Percentiles rank a stretch among this genome's conserved stretches.
phyloP scores from a whole-genome alignment of 371 early-diverging fungal species.

The Rhizopus stolonifer region DNA sequence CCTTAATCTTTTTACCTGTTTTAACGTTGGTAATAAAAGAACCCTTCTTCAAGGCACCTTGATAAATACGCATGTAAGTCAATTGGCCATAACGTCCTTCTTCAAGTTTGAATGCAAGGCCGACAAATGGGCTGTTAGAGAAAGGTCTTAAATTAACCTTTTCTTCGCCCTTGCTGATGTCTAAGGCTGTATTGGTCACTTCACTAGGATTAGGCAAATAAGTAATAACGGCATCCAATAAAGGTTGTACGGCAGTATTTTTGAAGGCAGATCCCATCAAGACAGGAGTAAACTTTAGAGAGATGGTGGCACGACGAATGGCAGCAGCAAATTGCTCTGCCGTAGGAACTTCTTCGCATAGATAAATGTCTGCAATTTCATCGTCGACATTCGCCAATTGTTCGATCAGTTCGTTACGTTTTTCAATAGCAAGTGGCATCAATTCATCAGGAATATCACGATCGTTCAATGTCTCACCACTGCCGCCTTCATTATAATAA shows the following conservation, averaged over 20 bases:
- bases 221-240: conserved; percentile 74
- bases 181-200: conserved; percentile 75
- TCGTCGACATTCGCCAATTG: conserved; percentile 88
- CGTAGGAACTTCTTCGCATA: conserved; percentile 75
- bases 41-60: conserved; percentile 89
- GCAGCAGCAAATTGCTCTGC: conserved; percentile 69
- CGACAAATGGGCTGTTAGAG: conserved; percentile 77
- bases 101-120: conserved; percentile 94
- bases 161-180: conserved; percentile 66
- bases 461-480: conserved; percentile 73
- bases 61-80: conserved; percentile 96
- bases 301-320: conserved; percentile 81
- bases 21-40: conserved; percentile 83
- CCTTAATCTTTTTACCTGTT: conserved; percentile 94
- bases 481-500: conserved; percentile 83
- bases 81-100: conserved; percentile 96
- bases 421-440: conserved; percentile 67
- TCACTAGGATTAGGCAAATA: conserved; percentile 82
- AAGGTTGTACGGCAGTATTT: conserved; percentile 80
- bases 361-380: conserved; percentile 80
- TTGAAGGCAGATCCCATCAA: conserved; percentile 90
- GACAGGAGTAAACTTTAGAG: conserved; percentile 80
- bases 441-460: conserved; percentile 82
- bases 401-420: conserved; percentile 80
- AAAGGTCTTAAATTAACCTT: conserved; percentile 57